Conservation (phyloP, 495 filamentous ascomycete species). For the Podospora anserina region DNA sequence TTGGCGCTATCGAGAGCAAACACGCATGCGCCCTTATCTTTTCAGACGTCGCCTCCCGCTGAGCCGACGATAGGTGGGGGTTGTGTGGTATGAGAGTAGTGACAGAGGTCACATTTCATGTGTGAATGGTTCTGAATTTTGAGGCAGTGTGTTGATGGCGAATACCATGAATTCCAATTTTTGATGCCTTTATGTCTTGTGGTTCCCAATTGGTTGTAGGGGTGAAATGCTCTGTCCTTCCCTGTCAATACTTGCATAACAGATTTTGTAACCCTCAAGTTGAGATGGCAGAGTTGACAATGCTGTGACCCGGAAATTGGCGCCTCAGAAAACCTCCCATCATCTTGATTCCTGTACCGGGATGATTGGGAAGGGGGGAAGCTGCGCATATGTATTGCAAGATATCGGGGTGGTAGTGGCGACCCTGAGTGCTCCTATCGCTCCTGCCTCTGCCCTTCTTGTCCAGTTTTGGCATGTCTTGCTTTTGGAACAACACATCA, state of each 20-base stretch:
- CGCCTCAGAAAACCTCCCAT: background rate
- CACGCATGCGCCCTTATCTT: conserved; percentile 5
- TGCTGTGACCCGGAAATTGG: background rate
- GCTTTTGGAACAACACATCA: no score
- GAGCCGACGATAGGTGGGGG: conserved; percentile 2
- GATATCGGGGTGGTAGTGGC: background rate
- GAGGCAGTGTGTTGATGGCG: no score
- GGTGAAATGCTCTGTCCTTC: background rate
- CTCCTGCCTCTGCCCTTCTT: background rate
- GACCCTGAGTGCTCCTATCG: background rate
- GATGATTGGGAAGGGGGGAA: background rate
- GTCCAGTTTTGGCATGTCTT: background rate
- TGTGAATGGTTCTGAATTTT: no score
- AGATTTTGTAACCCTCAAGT: background rate
- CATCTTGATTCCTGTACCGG: background rate
- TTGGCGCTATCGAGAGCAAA: conserved; percentile 7
- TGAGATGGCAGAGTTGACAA: background rate
- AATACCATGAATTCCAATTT: no score
- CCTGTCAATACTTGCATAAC: background rate
- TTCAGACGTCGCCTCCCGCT: conserved; percentile 3
- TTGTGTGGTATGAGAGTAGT: background rate
- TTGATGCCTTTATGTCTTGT: no score
- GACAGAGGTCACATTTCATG: no score
- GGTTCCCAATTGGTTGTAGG: background rate
- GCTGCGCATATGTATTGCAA: background rate